Evolutionary conservation across 2,329 filamentous ascomycete species (phyloP).

Genomic region (Alternaria sp.): DNA sequence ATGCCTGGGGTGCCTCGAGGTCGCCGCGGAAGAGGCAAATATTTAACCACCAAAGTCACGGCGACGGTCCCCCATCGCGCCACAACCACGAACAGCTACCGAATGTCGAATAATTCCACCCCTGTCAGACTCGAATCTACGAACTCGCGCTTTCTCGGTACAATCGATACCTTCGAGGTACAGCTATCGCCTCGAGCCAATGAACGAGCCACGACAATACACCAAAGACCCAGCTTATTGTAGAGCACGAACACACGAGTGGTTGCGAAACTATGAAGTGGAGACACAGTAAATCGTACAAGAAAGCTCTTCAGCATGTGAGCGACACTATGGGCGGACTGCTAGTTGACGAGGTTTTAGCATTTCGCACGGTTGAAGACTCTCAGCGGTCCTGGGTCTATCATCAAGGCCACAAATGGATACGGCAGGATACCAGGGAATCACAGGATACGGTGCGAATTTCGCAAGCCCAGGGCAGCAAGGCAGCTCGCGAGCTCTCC

Average conservation of each 20-base stretch:
- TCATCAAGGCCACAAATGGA: too few species aligned
- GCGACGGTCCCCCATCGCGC: neutral
- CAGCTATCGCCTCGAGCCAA: neutral
- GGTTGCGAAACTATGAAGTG: neutral
- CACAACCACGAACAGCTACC: neutral
- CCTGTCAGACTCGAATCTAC: neutral
- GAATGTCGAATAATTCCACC: neutral
- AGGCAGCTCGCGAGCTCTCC: fast-evolving
- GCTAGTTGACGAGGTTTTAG: neutral
- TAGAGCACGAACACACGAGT: neutral
- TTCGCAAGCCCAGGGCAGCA: neutral
- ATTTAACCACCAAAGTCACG: neutral
- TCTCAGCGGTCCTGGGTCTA: neutral
- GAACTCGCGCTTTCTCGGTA: neutral
- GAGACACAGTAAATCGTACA: fast-evolving
- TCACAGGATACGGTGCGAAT: too few species aligned
- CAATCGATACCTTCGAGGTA: too few species aligned
- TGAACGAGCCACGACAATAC: neutral
- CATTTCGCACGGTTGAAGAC: neutral
- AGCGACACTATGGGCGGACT: neutral
- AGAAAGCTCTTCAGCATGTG: neutral
- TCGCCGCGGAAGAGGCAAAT: neutral
- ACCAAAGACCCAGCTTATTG: neutral
- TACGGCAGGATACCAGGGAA: neutral
- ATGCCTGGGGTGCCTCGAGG: neutral